A percentile compares a stretch with the other conserved stretches of the same genome.
These are phyloP conservation scores for Candida andamanensis DNA, from an alignment of 805 yeast genomes.

Conservation along the genomic window DNA sequence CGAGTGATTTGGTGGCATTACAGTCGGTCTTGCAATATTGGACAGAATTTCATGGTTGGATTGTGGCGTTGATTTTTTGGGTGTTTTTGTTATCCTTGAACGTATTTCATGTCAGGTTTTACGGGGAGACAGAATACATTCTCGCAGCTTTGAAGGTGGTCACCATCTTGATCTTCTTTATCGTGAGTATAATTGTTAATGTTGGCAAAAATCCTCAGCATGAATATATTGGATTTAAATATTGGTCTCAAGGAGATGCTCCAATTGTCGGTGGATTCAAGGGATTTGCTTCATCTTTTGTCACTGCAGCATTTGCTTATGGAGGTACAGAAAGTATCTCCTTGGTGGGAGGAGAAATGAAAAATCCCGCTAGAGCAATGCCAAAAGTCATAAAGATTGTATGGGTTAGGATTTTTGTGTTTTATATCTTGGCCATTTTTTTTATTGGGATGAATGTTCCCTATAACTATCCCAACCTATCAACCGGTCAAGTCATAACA, in stretches of 20 bases:
- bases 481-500: constrained; percentile 22
- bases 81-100: constrained; percentile 40
- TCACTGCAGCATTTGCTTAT: constrained; percentile 47
- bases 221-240: constrained; percentile 39
- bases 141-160: constrained; percentile 39
- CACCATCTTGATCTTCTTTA: constrained; percentile 53
- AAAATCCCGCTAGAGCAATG: constrained; percentile 24
- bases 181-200: constrained; percentile 50
- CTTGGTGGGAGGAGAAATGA: constrained; percentile 31
- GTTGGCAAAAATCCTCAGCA: constrained; percentile 51
- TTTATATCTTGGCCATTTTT: constrained; percentile 33
- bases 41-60: constrained; percentile 48
- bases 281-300: constrained; percentile 48
- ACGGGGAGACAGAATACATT: constrained; percentile 39
- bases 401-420: constrained; percentile 29
- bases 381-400: constrained; percentile 28
- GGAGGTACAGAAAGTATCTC: constrained; percentile 44
- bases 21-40: constrained; percentile 44
- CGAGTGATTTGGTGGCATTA: constrained; percentile 44
- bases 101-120: constrained; percentile 33
- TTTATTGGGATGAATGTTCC: constrained; percentile 41
- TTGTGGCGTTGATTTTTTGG: constrained; percentile 51
- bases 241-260: constrained; percentile 46
- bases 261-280: constrained; percentile 48
- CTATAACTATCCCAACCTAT: constrained; percentile 30